Base-by-base conservation (phyloP, 768 basidiomycete species). In the Holtermanniella nyarrowii region DNA sequence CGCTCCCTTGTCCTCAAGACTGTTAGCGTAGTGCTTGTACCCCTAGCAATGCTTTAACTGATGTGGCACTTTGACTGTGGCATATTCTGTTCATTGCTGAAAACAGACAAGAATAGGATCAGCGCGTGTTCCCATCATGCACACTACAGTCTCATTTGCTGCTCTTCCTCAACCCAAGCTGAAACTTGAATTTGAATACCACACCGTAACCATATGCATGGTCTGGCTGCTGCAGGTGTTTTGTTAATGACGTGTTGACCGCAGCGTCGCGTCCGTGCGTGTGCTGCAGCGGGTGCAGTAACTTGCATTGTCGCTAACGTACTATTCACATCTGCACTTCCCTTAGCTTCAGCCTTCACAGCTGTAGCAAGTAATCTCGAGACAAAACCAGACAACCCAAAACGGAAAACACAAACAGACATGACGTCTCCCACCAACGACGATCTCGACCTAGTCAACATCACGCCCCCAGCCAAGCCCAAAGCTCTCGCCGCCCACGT, bases 391-490 rank as follows among this genome's bases (percentile, higher is more conserved):
- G 42, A 44, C 7, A 7, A 10, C 18, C 18, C 23, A 16, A 44
- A 44, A 20, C 42, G n/a, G 10, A 25, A 22, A 24, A 14, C 14
- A 25, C 16, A 26, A 4, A 27, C 46, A n/a, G 20, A 23, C 3
- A 18, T 31, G n/a, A 26, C 23, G 3, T 42, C 52, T 2, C 22
- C 20, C 21, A 23, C 31, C 2, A 52, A 54, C 18, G 46, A 56
- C 40, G 60, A 59, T 27, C 39, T 50, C 21, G 49, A 60, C 37
- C 46, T 54, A 22, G 49, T 61, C 53, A 57, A 57, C 16, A 46
- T 56, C 5, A 56, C 57, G 4, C 60, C 60, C 2, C 54, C 59
- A 21, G 41, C 24, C 16, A 44, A 44, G 26, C 14, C 18, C 23
- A 31, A 48, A 26, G 21, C 21, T 18, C 26, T 27, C 21, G 37